phyloP scores from a whole-genome alignment of 2,329 filamentous ascomycete species.

The Amauroascus verrucosus region DNA sequence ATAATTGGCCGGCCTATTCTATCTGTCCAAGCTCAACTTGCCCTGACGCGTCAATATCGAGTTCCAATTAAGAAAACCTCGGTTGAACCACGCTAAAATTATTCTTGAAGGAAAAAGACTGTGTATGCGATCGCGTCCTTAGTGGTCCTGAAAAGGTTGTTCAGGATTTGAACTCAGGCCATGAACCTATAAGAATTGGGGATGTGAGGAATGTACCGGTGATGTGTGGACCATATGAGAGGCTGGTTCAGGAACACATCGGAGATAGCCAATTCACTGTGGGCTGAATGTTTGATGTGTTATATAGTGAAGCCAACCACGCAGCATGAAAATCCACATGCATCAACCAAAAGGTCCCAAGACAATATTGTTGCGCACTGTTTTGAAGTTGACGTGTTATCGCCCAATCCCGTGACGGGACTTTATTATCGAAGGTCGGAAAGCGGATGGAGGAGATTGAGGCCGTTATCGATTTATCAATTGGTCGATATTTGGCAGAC shows the following conservation, averaged over 20 bases:
- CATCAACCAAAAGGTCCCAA: background rate
- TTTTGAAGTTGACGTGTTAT: background rate
- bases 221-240: background rate
- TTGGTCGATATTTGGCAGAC: background rate
- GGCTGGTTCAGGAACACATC: conserved; percentile 7
- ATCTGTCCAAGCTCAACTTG: background rate
- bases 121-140: background rate
- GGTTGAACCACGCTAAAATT: background rate
- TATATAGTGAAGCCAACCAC: conserved; percentile 3
- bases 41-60: background rate
- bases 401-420: background rate
- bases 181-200: background rate
- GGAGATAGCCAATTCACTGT: background rate
- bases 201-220: background rate
- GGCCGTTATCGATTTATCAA: background rate
- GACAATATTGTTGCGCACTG: background rate
- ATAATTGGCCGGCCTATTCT: background rate
- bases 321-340: background rate
- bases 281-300: conserved; percentile 1
- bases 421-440: background rate
- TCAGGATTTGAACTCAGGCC: background rate
- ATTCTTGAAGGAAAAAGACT: background rate
- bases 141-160: background rate
- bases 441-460: background rate
- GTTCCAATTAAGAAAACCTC: background rate